Evolutionary conservation across 805 yeast genomes (phyloP).

Genomic region (Kodamaea kaohsiungensis): DNA sequence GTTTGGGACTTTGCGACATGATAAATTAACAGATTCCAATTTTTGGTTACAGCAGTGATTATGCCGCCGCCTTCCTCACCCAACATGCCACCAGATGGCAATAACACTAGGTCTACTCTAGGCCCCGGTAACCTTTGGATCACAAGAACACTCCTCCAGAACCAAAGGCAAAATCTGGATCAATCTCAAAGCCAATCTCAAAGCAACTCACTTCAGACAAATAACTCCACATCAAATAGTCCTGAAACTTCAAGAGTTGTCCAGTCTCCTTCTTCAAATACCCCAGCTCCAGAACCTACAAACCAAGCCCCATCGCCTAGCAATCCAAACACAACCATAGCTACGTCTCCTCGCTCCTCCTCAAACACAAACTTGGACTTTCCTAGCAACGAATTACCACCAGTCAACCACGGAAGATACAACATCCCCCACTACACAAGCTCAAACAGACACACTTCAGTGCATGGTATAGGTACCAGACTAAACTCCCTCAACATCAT

Average conservation of each 20-base stretch:
- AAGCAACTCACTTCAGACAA: not conserved
- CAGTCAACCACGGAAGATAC: conserved; percentile 5
- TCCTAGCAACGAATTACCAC: conserved; percentile 7
- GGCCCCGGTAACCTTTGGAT: not conserved
- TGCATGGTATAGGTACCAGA: conserved; percentile 11
- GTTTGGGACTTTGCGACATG: not conserved
- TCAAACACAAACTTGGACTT: conserved; percentile 3
- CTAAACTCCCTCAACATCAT: conserved; percentile 14
- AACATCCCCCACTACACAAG: not conserved
- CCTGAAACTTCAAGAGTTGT: conserved; percentile 3
- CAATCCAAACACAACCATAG: not conserved
- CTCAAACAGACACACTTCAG: conserved; percentile 4
- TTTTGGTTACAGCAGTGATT: not conserved
- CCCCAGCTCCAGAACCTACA: not conserved
- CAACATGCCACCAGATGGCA: not conserved
- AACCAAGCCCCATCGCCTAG: not conserved
- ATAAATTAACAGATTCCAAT: not conserved
- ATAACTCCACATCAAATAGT: conserved; percentile 1
- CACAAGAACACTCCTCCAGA: not conserved
- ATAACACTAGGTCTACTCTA: not conserved
- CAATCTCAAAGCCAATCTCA: not conserved
- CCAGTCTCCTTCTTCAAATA: not conserved
- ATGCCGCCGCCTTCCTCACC: conserved; percentile 11
- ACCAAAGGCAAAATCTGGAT: conserved; percentile 1
- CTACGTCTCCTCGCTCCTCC: not conserved